Evolutionary conservation across 2,329 filamentous ascomycete genomes (phyloP).

Genomic region (Phialocephala subalpina): DNA sequence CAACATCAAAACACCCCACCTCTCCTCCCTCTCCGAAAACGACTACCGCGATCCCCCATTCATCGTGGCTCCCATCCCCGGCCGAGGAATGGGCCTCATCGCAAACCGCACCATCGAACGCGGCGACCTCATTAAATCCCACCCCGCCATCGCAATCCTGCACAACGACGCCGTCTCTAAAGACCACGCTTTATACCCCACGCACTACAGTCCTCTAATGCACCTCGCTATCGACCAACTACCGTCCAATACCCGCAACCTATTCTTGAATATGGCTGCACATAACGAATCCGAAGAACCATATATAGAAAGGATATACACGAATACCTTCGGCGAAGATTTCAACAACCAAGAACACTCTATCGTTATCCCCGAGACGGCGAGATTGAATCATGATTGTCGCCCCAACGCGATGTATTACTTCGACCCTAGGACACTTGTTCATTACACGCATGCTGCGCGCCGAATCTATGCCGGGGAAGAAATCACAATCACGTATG

Average conservation of each 20-base stretch:
- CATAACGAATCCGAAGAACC: slow-evolving; percentile 22
- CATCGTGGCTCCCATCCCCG: slow-evolving; percentile 22
- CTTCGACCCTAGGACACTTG: slow-evolving; percentile 44
- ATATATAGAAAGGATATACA: slow-evolving; percentile 33
- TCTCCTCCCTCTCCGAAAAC: slow-evolving; percentile 5
- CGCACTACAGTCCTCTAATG: slow-evolving; percentile 16
- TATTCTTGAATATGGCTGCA: slow-evolving; percentile 26
- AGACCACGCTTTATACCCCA: slow-evolving; percentile 12
- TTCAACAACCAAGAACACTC: slow-evolving; percentile 26
- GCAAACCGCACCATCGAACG: slow-evolving; percentile 31
- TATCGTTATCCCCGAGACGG: slow-evolving; percentile 27
- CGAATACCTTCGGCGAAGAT: slow-evolving; percentile 33
- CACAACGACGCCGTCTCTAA: slow-evolving; percentile 28
- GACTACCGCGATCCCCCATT: slow-evolving; percentile 20
- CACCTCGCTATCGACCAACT: slow-evolving; percentile 26
- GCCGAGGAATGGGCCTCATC: slow-evolving; percentile 32
- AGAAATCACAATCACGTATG: slow-evolving; percentile 48
- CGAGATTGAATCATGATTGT: slow-evolving; percentile 50
- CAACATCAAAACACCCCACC: slow-evolving; percentile 1
- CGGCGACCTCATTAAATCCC: slow-evolving; percentile 30
- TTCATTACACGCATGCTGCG: slow-evolving; percentile 47
- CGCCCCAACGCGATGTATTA: slow-evolving; percentile 47
- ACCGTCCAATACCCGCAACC: slow-evolving; percentile 14
- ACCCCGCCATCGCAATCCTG: slow-evolving; percentile 29
- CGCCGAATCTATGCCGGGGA: slow-evolving; percentile 47